Evolutionary conservation across 257 asterid species (phyloP).

Genomic region (Handroanthus guayacan): DNA sequence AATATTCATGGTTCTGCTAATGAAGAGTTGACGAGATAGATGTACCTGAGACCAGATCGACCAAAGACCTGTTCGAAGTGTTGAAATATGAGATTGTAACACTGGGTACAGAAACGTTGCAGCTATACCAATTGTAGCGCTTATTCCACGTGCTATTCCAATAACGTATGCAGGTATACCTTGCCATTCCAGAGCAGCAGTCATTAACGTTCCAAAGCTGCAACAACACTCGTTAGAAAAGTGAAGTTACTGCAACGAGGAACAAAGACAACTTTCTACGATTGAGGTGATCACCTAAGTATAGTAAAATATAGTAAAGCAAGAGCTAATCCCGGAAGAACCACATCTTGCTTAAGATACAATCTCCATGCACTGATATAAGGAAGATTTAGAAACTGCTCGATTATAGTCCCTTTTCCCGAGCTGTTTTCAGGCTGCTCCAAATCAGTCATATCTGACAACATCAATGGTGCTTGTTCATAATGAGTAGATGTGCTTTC

Average conservation of each 20-base stretch:
- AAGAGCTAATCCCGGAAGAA: constrained; percentile 86
- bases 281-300: constrained; percentile 60
- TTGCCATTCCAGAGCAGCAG: constrained; percentile 89
- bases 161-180: constrained; percentile 84
- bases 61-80: constrained; percentile 87
- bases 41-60: constrained; percentile 94
- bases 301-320: constrained; percentile 77
- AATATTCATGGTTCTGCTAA: too few species aligned
- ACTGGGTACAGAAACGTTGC: constrained; percentile 83
- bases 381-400: constrained; percentile 47
- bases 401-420: constrained; percentile 30
- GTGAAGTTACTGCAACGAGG: background rate
- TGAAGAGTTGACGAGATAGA: background rate
- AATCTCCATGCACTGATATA: constrained; percentile 77
- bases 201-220: constrained; percentile 96
- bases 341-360: constrained; percentile 72
- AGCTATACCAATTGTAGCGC: constrained; percentile 79
- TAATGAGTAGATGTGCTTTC: constrained; percentile 37
- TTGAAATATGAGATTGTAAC: constrained; percentile 63
- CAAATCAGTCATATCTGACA: constrained; percentile 25
- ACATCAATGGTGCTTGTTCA: constrained; percentile 38
- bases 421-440: constrained; percentile 40
- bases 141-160: constrained; percentile 85
- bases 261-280: background rate
- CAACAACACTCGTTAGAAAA: constrained; percentile 12